Evolutionary conservation across 108 stramenopile species (phyloP), one percentile per base, ranked within the genome.

Genomic region (Discostella pseudostelligera): DNA sequence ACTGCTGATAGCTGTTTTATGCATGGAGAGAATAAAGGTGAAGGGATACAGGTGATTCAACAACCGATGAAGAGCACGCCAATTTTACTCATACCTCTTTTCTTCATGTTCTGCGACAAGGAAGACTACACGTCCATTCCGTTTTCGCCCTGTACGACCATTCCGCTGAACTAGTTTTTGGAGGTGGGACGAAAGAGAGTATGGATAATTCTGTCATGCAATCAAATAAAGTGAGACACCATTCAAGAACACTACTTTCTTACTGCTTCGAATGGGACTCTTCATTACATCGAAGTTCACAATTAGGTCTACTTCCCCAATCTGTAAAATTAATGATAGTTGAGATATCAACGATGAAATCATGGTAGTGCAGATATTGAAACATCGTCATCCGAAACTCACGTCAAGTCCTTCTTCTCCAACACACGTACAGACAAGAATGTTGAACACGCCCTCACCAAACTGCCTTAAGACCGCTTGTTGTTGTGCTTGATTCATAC

Each of bases 221-320:
- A 62, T 51, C 19, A 37, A 63, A 11, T 25, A 51, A 28, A 13
- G 0, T 26, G 50, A 12, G 0, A 54, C 32, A 5, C 13, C 14
- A 16, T 26, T 36, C 28, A 13, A 54, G 53, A 54, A 54, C 32
- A n/a, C 11, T n/a, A 14, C 13, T 16, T 54, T 2, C 53, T 54
- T 29, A 54, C 53, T 82, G 64, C 74, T 86, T 53, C 97, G 83
- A 36, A 96, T 93, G 17, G 96, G 90, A 11, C 87, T 89, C 26
- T 87, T 80, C 7, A 94, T 60, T 0, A 78, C 74, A 58, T 97
- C 96, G 70, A 85, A 97, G 69, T 94, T 94, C 25, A 98, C 88
- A 57, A 96, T 96, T 20, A 98, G 70, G 70, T 96, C 97, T 19
- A 98, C 97, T 50, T 96, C 93, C 14, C 96, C 97, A 71, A 98